Percentiles rank a stretch among this genome's conserved stretches.
Conservation (phyloP, 2,329 filamentous ascomycete genomes). For the Botryotinia narcissicola region DNA sequence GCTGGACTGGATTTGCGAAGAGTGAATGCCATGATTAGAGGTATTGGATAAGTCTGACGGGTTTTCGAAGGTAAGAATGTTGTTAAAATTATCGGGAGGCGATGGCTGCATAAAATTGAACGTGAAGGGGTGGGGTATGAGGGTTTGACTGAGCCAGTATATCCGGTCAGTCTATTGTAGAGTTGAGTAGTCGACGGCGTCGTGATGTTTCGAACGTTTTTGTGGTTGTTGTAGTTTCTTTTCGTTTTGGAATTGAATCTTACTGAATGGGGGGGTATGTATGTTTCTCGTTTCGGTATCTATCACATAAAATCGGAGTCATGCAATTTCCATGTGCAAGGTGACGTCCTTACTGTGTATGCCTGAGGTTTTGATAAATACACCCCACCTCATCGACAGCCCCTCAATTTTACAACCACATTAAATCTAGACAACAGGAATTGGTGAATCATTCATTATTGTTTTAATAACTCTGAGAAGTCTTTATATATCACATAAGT, state of each 20-base stretch:
- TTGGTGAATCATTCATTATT: not conserved
- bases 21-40: conserved; percentile 58
- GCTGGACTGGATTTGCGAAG: conserved; percentile 43
- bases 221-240: not conserved
- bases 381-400: not conserved
- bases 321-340: conserved; percentile 19
- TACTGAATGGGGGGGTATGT: not conserved
- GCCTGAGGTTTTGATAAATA: not conserved
- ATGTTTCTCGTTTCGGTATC: conserved; percentile 5
- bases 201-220: conserved; percentile 17
- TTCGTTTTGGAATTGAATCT: not conserved
- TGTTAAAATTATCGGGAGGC: conserved; percentile 48
- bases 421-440: not conserved
- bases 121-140: conserved; percentile 29
- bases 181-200: conserved; percentile 19
- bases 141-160: conserved; percentile 38
- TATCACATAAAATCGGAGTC: conserved; percentile 4
- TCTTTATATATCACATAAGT: not conserved
- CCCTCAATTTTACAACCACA: not conserved
- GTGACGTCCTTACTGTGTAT: conserved; percentile 9
- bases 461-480: not conserved
- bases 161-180: conserved; percentile 37
- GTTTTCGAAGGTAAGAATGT: conserved; percentile 42
- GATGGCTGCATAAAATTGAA: conserved; percentile 65
- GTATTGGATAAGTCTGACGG: conserved; percentile 38